Evolutionary conservation across 306 rosid species (phyloP).

Genomic region (Casuarina equisetifolia): DNA sequence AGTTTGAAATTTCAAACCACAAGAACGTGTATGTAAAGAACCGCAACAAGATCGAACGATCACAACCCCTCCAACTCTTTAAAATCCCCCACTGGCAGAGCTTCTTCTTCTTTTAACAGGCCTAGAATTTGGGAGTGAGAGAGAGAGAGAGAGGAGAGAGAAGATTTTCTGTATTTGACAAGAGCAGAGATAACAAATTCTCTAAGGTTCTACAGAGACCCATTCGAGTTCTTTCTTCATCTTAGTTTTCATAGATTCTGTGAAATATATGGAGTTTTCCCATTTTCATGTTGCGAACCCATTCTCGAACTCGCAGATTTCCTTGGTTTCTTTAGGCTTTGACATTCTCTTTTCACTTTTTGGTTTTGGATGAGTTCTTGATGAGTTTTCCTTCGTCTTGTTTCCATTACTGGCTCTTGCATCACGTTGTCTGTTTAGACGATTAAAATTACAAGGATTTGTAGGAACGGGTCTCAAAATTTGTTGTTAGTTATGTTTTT

Average conservation of each 20-base stretch:
- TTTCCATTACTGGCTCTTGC: not conserved
- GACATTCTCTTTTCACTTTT: not conserved
- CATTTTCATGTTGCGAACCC: not conserved
- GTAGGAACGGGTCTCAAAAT: not conserved
- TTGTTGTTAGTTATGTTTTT: slow-evolving; percentile 5
- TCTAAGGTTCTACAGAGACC: slow-evolving; percentile 19
- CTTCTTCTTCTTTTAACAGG: slow-evolving; percentile 7
- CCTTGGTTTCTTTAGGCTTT: not conserved
- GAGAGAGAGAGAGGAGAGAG: not conserved
- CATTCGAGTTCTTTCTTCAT: slow-evolving; percentile 2
- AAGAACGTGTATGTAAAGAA: not conserved
- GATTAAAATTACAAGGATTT: not conserved
- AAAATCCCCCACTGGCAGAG: not conserved
- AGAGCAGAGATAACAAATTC: slow-evolving; percentile 2
- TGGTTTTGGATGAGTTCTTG: not conserved
- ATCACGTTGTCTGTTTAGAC: not conserved
- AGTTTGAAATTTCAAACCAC: slow-evolving; percentile 23
- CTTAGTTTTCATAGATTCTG: slow-evolving; percentile 1
- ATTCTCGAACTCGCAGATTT: not conserved
- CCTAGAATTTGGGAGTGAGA: not conserved
- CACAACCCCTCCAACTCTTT: slow-evolving; percentile 5
- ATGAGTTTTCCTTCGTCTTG: not conserved
- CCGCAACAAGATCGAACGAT: slow-evolving; percentile 1
- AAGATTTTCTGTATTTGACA: slow-evolving; percentile 2
- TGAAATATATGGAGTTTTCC: not conserved